phyloP scores from a whole-genome alignment of 2,329 filamentous ascomycete genomes.

The Pseudocercospora musae region DNA sequence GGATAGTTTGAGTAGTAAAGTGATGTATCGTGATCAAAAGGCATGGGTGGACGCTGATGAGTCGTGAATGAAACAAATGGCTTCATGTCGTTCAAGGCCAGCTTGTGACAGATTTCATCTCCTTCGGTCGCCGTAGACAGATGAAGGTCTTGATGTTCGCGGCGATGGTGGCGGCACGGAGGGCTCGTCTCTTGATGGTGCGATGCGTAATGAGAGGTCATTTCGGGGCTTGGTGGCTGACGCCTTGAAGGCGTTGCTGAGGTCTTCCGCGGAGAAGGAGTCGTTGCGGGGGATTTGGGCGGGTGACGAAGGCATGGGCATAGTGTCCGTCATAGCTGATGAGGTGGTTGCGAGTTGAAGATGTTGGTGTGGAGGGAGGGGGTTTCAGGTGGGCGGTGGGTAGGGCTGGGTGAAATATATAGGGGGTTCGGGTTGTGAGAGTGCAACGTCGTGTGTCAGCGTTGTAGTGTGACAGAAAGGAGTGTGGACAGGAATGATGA shows the following conservation, averaged over 20 bases:
- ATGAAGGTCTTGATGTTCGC: constrained; percentile 28
- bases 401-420: neutral
- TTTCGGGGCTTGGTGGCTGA: constrained; percentile 33
- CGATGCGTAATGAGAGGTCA: constrained; percentile 30
- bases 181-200: constrained; percentile 27
- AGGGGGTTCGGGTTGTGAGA: neutral
- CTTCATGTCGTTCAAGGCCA: constrained; percentile 13
- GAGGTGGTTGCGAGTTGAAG: constrained; percentile 1
- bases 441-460: constrained; percentile 3
- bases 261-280: constrained; percentile 36
- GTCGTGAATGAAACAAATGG: neutral
- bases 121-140: constrained; percentile 27
- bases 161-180: constrained; percentile 34
- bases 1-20: neutral
- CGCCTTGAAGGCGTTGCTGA: constrained; percentile 34
- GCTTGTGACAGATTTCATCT: constrained; percentile 15
- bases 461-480: constrained; percentile 1
- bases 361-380: neutral
- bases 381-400: neutral
- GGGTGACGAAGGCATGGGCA: constrained; percentile 29
- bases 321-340: constrained; percentile 34
- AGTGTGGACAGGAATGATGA: neutral
- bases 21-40: neutral
- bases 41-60: neutral
- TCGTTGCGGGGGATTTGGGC: constrained; percentile 34